phyloP scores from a whole-genome alignment of 768 basidiomycete species.

The Lepiota venenata region DNA sequence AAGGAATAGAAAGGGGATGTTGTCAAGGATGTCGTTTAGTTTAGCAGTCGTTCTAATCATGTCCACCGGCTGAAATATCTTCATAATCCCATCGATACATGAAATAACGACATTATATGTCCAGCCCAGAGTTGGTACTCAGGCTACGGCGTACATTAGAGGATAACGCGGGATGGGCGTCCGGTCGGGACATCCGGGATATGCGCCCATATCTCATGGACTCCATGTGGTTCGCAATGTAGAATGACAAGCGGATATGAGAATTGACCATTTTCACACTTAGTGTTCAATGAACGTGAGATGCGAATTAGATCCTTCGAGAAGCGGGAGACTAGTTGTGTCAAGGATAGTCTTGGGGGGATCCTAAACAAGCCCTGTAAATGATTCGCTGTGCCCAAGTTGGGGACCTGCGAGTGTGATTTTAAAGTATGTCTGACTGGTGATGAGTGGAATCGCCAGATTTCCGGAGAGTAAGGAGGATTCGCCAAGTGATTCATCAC shows the following conservation, averaged over 20 bases:
- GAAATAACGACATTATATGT: not conserved
- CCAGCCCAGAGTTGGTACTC: not conserved
- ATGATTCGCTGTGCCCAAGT: not conserved
- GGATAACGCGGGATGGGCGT: not conserved
- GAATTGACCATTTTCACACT: not conserved
- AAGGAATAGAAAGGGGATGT: no score
- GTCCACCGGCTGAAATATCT: no score
- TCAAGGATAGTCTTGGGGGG: not conserved
- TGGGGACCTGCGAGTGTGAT: not conserved
- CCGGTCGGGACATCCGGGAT: not conserved
- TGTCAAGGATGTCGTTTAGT: no score
- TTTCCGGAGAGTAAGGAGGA: not conserved
- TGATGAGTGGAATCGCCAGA: not conserved
- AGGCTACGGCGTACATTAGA: no score
- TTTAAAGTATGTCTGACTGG: not conserved
- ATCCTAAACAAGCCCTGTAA: not conserved
- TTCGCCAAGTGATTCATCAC: no score
- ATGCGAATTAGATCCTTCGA: not conserved
- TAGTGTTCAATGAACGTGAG: not conserved
- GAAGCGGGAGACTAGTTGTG: no score
- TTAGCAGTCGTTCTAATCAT: no score
- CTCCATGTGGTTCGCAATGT: not conserved
- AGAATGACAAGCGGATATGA: not conserved
- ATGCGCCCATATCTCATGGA: conserved; percentile 1
- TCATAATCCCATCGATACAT: not conserved